Conservation (phyloP, 2,329 filamentous ascomycete species). For the Endoconidiophora laricicola region DNA sequence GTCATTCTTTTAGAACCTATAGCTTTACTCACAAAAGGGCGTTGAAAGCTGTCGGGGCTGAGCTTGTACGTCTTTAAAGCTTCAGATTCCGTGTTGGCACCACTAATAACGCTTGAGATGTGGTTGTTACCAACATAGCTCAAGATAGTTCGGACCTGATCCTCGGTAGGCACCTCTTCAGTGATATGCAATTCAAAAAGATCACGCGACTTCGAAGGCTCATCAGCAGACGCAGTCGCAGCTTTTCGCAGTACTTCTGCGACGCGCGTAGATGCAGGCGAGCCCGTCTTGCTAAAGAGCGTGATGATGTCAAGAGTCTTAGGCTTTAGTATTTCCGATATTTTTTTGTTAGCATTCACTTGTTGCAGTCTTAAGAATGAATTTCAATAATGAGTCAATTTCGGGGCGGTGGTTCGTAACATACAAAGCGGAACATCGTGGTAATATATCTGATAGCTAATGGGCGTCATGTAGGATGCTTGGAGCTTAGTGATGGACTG, state of each 20-base stretch:
- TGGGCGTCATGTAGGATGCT: too few relatives aligned
- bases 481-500: not conserved
- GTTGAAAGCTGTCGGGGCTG: conserved; percentile 49
- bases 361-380: not conserved
- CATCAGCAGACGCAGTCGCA: conserved; percentile 33
- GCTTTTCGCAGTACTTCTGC: conserved; percentile 58
- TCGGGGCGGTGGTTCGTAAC: conserved; percentile 14
- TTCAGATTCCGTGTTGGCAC: conserved; percentile 57
- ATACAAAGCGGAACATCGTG: conserved; percentile 33
- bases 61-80: conserved; percentile 65
- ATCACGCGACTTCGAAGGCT: conserved; percentile 26
- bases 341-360: conserved; percentile 14
- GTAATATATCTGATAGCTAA: too few relatives aligned
- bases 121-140: conserved; percentile 57
- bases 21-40: conserved; percentile 51
- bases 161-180: conserved; percentile 60
- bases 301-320: conserved; percentile 84
- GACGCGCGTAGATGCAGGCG: conserved; percentile 55
- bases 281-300: conserved; percentile 77
- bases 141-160: conserved; percentile 70
- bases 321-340: conserved; percentile 30
- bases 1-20: not conserved
- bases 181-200: conserved; percentile 81
- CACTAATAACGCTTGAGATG: conserved; percentile 48
- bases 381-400: not conserved